Base-by-base conservation (phyloP, 108 stramenopile genomes). In the Asterionellopsis glacialis region DNA sequence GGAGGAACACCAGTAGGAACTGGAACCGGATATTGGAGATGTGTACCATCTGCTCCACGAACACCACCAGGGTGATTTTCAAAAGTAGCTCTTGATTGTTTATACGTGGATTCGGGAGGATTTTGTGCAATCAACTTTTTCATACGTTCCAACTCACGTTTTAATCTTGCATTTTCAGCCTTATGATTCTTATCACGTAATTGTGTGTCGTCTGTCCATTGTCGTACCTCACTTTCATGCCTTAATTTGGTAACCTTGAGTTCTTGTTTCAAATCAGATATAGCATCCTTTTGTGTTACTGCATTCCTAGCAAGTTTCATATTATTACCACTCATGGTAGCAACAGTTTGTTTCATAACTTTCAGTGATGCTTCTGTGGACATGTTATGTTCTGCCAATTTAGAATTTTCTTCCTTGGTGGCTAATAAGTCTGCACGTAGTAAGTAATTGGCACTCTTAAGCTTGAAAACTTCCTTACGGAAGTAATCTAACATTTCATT, bases 391-490 rank as follows among this genome's bases (percentile, higher is more conserved):
- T n/a, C 57, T 18, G 16, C 15, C 41, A 57, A 18, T 18, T 19
- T 18, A 4, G 15, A 3, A 18, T 21, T n/a, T 41, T 39, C 33
- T 42, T 39, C 40, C 19, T 64, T 53, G n/a, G 39, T 13, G 15
- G 18, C 53, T 24, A 9, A 23, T 4, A 64, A 28, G 41, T 64
- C 63, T 12, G 63, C 16, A 15, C 53, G 51, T 2, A 64, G 63
- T 15, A 64, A 52, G 21, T 47, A 64, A 27, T 55, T 55, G 18
- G 39, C 39, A 47, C 53, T 55, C 21, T 28, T 21, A 6, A 64
- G 63, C 11, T 64, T 47, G 26, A 64, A 64, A 3, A 55, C 53
- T 41, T 64, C 63, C 40, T 55, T 53, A 11, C 42, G 23, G 41
- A 64, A 43, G 22, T 27, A 23, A 18, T 47, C 63, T 2, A 64